Base-by-base conservation (phyloP, 2,329 filamentous ascomycete genomes). In the Penicillium hesseltinei region DNA sequence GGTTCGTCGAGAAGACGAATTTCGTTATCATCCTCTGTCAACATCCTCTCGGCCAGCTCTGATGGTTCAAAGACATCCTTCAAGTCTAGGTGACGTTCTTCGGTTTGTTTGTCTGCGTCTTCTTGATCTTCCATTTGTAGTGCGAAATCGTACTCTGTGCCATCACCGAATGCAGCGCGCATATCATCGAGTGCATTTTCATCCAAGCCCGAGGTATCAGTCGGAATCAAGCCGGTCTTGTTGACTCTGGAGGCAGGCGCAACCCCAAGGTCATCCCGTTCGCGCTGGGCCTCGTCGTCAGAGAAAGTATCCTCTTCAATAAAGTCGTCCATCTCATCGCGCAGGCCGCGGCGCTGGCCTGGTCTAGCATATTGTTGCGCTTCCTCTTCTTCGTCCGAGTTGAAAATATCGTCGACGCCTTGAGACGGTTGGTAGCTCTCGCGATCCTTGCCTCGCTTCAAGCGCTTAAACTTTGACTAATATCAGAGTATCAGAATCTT, bases 61-160 rank as follows among this genome's bases (percentile, higher is more conserved):
- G 92, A 96, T 0, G 94, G 94, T 75, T 99, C 94, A 69, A 99
- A 99, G 50, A 99, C 93, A 72, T 99, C 93, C 78, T 97, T 97
- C 61, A 99, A 84, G 75, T 97, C 91, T 42, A 97, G 85, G 44
- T 88, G 88, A 68, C 92, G 90, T 64, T 95, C 90, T 60, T 91
- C 89, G 58, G 87, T 84, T 63, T 89, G 82, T 56, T 89, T 86
- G 47, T 90, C 87, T 63, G 95, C 90, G 56, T 86, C 83, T 63
- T 92, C 89, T 49, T 92, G 88, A 45, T 94, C 90, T 74, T 97
- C 92, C 69, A 93, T 82, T 51, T 93, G 89, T 47, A 99, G 79
- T 9, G 93, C 94, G 87, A 95, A 99, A 66, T 92, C 88, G 71
- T 97, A 99, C 70, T 99, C 94, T 63, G 91, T 91, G 55, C 94